phyloP scores from a whole-genome alignment of 352 stramenopile species.

The Pythium dissimile region DNA sequence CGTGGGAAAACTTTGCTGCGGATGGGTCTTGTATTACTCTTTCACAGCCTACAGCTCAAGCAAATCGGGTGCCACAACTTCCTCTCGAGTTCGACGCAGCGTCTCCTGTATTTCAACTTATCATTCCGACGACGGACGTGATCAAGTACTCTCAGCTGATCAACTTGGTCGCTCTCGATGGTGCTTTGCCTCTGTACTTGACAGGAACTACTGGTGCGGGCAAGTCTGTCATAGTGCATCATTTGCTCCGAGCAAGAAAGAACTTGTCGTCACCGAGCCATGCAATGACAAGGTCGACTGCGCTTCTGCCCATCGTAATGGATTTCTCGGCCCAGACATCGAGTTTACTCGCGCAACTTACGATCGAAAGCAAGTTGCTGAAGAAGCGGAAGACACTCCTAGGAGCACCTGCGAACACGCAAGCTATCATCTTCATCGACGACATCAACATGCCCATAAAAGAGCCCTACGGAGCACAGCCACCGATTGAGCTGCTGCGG shows the following conservation, averaged over 20 bases:
- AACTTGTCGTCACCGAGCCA: neutral
- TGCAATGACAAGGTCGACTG: slow-evolving; percentile 22
- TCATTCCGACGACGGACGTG: slow-evolving; percentile 66
- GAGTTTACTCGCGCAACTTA: slow-evolving; percentile 73
- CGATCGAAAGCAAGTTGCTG: slow-evolving; percentile 86
- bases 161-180: slow-evolving; percentile 48
- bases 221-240: slow-evolving; percentile 85
- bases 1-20: slow-evolving; percentile 34
- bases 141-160: slow-evolving; percentile 62
- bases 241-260: slow-evolving; percentile 39
- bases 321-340: slow-evolving; percentile 89
- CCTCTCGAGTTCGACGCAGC: slow-evolving; percentile 20
- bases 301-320: slow-evolving; percentile 50
- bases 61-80: neutral
- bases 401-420: slow-evolving; percentile 67
- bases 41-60: neutral
- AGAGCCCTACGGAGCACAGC: slow-evolving; percentile 73
- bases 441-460: slow-evolving; percentile 89
- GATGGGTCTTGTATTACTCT: no score
- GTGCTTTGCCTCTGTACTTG: slow-evolving; percentile 75
- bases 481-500: slow-evolving; percentile 72
- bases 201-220: slow-evolving; percentile 87
- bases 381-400: slow-evolving; percentile 93
- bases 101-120: slow-evolving; percentile 43
- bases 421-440: slow-evolving; percentile 85